Percentiles rank a stretch among this genome's conserved stretches.
phyloP scores from a whole-genome alignment of 371 early-diverging fungal species.

The Funneliformis caledonium region DNA sequence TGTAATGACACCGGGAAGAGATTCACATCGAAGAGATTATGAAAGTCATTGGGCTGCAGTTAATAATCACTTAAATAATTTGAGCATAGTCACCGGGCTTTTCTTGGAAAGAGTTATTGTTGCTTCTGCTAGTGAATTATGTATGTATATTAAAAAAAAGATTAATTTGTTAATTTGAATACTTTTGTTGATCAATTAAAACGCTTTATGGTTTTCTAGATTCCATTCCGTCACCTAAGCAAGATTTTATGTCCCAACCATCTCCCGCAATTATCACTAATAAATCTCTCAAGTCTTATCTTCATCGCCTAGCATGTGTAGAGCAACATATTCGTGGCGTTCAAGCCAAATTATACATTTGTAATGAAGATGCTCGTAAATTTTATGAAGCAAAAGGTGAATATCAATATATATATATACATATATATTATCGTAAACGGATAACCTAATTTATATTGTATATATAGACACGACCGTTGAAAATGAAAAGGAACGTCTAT shows the following conservation, averaged over 20 bases:
- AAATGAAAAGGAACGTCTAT: slow-evolving; percentile 43
- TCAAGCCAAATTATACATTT: slow-evolving; percentile 53
- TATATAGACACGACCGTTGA: slow-evolving; percentile 37
- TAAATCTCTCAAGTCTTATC: slow-evolving; percentile 46
- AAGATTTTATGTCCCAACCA: slow-evolving; percentile 45
- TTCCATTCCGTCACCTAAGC: slow-evolving; percentile 37
- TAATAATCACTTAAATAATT: slow-evolving; percentile 44
- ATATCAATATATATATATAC: background rate
- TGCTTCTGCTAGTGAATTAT: slow-evolving; percentile 48
- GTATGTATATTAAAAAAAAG: slow-evolving; percentile 38
- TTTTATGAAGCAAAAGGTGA: slow-evolving; percentile 44
- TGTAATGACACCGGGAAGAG: slow-evolving; percentile 49
- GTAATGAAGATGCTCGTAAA: slow-evolving; percentile 50
- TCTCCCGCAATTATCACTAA: slow-evolving; percentile 41
- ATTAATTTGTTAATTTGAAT: background rate
- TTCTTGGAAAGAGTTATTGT: slow-evolving; percentile 48
- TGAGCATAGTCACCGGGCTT: slow-evolving; percentile 45
- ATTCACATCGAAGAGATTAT: slow-evolving; percentile 47
- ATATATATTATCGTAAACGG: background rate
- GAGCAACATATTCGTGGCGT: slow-evolving; percentile 52
- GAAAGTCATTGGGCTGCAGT: slow-evolving; percentile 51
- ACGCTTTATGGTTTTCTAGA: background rate
- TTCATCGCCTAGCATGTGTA: slow-evolving; percentile 48
- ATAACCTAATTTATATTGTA: background rate
- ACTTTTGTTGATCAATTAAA: background rate